Evolutionary conservation across 805 yeast genomes (phyloP).

Genomic region (Hanseniaspora vineae): DNA sequence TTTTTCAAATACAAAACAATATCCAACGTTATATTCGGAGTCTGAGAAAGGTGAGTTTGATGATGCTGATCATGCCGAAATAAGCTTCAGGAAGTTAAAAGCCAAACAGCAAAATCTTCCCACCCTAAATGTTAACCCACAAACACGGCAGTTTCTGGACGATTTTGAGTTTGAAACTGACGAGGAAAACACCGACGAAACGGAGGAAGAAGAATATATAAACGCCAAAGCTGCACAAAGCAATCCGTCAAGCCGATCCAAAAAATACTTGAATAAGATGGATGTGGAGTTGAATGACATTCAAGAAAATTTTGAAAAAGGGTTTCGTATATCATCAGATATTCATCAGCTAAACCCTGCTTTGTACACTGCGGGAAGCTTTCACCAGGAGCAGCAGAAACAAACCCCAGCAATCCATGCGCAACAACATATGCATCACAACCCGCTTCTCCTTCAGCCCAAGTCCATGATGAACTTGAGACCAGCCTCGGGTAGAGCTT

Average conservation of each 20-base stretch:
- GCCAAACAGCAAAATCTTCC: neutral
- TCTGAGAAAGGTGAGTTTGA: neutral
- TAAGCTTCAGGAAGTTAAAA: neutral
- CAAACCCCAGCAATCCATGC: neutral
- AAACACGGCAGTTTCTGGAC: neutral
- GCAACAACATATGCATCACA: neutral
- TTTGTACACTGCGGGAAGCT: constrained; percentile 1
- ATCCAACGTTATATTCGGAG: neutral
- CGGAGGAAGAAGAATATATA: neutral
- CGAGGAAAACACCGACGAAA: neutral
- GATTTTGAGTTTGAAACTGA: neutral
- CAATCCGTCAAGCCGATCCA: neutral
- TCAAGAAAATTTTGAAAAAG: constrained; percentile 2
- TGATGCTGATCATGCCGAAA: neutral
- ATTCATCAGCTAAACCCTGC: neutral
- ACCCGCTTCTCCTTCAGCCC: constrained; percentile 14
- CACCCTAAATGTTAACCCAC: neutral
- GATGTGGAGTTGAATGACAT: neutral
- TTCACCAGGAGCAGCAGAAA: neutral
- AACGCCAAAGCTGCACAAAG: neutral
- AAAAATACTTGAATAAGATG: neutral
- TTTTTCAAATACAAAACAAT: neutral
- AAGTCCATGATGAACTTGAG: constrained; percentile 22
- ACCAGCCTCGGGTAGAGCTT: neutral
- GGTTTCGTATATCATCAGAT: neutral